A percentile compares a stretch with the other conserved stretches of the same genome.
Evolutionary conservation across 2,329 filamentous ascomycete species (phyloP).

Genomic region (Neofusicoccum parvum): DNA sequence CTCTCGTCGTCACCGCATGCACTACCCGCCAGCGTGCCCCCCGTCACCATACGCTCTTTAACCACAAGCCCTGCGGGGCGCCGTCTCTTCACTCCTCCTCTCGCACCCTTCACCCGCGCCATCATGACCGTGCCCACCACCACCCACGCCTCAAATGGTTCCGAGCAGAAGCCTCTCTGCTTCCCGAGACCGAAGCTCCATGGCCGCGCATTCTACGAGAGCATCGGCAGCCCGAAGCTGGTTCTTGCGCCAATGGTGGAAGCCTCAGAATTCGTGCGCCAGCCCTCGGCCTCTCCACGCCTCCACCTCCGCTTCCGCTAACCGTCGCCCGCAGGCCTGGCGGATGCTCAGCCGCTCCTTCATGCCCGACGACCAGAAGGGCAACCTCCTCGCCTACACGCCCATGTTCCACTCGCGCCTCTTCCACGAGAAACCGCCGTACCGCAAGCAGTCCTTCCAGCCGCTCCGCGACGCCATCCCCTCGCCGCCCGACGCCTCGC

Average conservation of each 20-base stretch:
- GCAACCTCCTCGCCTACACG: slow-evolving; percentile 78
- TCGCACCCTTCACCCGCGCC: neutral
- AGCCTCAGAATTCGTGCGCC: slow-evolving; percentile 88
- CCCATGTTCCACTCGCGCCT: slow-evolving; percentile 96
- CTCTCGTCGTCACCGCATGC: neutral
- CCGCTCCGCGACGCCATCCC: slow-evolving; percentile 51
- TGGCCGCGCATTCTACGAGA: slow-evolving; percentile 91
- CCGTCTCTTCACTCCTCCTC: neutral
- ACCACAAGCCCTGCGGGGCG: slow-evolving; percentile 12
- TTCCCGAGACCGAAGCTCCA: slow-evolving; percentile 61
- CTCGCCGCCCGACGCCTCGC: slow-evolving; percentile 37
- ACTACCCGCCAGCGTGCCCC: neutral
- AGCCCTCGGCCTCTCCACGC: slow-evolving; percentile 23
- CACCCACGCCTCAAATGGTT: neutral
- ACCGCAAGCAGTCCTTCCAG: slow-evolving; percentile 81
- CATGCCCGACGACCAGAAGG: slow-evolving; percentile 60
- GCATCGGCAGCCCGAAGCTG: slow-evolving; percentile 86
- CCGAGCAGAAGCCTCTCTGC: slow-evolving; percentile 14
- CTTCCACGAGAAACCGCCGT: slow-evolving; percentile 74
- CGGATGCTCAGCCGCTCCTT: slow-evolving; percentile 94
- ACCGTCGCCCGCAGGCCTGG: slow-evolving; percentile 70
- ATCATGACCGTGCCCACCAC: neutral
- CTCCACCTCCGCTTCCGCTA: slow-evolving; percentile 9
- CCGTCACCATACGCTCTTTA: slow-evolving; percentile 10
- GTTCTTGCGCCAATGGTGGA: slow-evolving; percentile 98